These are phyloP conservation scores for Pseudozyma hubeiensis DNA, from an alignment of 1,284 basidiomycete genomes.

Conservation along the genomic window DNA sequence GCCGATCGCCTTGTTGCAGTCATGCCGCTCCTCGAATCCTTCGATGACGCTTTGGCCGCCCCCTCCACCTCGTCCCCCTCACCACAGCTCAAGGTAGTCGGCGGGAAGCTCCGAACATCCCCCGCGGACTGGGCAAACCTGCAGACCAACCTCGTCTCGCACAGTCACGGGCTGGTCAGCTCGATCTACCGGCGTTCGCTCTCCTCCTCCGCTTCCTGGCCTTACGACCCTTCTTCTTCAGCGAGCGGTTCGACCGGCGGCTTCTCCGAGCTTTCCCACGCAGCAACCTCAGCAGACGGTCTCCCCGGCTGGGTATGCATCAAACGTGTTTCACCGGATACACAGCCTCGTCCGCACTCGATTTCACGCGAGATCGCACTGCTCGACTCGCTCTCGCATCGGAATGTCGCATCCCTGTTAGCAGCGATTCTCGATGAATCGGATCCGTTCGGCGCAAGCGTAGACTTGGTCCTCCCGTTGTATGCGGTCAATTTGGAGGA, in stretches of 20 bases:
- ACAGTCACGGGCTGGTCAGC: slow-evolving; percentile 33
- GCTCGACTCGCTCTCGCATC: slow-evolving; percentile 22
- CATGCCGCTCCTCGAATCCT: slow-evolving; percentile 17
- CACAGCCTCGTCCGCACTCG: slow-evolving; percentile 54
- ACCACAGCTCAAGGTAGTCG: background rate
- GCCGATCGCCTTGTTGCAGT: no score
- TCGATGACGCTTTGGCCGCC: slow-evolving; percentile 6
- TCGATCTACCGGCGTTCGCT: slow-evolving; percentile 20
- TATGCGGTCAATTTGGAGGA: slow-evolving; percentile 46
- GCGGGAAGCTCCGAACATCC: background rate
- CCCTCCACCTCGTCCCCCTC: background rate
- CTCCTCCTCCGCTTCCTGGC: slow-evolving; percentile 5
- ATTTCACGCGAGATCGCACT: slow-evolving; percentile 47
- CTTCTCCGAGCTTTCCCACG: background rate
- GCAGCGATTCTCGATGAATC: slow-evolving; percentile 51
- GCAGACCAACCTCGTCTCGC: slow-evolving; percentile 9
- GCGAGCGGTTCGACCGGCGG: background rate
- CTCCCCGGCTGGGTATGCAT: slow-evolving; percentile 42
- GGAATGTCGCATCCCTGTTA: slow-evolving; percentile 40
- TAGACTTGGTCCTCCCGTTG: slow-evolving; percentile 54
- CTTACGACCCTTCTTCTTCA: background rate
- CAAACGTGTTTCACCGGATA: slow-evolving; percentile 54
- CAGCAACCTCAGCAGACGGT: slow-evolving; percentile 5
- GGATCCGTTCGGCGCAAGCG: slow-evolving; percentile 45
- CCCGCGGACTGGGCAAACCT: slow-evolving; percentile 4